phyloP scores from a whole-genome alignment of 768 basidiomycete genomes.

The Xerocomellus chrysenteron region DNA sequence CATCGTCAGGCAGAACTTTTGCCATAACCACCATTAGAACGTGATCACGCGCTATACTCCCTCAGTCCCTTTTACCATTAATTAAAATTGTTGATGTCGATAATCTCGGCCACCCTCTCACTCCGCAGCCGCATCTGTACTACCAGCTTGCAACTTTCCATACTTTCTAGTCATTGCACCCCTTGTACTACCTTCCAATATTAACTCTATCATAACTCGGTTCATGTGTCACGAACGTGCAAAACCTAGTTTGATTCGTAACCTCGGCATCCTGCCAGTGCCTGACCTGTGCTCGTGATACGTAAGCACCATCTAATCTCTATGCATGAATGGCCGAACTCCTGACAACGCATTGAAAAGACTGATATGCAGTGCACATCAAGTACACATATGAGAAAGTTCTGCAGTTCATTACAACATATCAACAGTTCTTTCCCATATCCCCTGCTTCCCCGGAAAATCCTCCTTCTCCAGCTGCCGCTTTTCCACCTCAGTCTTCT shows the following conservation, averaged over 20 bases:
- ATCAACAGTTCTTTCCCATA: slow-evolving; percentile 28
- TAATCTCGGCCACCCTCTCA: neutral
- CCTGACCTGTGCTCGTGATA: neutral
- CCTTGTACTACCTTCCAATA: slow-evolving; percentile 21
- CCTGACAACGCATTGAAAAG: no score
- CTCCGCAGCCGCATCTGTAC: slow-evolving; percentile 27
- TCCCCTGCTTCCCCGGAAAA: slow-evolving; percentile 10
- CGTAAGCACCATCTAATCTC: no score
- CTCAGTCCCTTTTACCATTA: neutral
- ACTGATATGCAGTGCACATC: no score
- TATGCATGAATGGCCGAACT: no score
- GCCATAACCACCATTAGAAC: slow-evolving; percentile 24
- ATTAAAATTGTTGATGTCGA: neutral
- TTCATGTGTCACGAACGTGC: slow-evolving; percentile 11
- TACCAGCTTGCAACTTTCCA: slow-evolving; percentile 13
- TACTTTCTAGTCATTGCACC: slow-evolving; percentile 5
- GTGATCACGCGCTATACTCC: slow-evolving; percentile 11
- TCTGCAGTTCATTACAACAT: slow-evolving; percentile 11
- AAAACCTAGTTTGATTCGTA: neutral
- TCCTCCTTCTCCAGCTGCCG: slow-evolving; percentile 42
- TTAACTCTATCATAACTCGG: slow-evolving; percentile 19
- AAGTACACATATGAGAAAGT: neutral
- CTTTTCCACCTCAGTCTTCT: slow-evolving; percentile 50
- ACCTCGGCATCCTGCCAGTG: neutral
- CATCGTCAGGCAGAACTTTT: slow-evolving; percentile 16